Evolutionary conservation across 2,329 filamentous ascomycete genomes (phyloP).

Genomic region (Cercospora zeina): DNA sequence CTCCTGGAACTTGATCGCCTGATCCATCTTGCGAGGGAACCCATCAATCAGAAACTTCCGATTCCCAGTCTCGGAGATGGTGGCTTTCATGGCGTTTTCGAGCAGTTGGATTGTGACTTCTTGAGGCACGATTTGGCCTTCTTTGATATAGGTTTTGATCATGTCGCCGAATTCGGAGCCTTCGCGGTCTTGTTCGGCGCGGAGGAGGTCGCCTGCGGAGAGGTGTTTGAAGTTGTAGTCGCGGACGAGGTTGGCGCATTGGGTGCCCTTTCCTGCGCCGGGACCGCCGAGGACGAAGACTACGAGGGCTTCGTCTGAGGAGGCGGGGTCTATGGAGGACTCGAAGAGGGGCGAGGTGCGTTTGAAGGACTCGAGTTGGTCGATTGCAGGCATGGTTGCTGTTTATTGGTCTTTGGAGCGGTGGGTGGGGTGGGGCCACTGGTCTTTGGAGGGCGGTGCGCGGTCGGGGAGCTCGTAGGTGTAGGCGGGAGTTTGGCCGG

Average conservation of each 20-base stretch:
- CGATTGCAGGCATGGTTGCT: conserved; percentile 55
- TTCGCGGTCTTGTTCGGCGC: conserved; percentile 84
- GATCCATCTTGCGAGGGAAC: conserved; percentile 96
- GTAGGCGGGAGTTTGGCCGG: conserved; percentile 34
- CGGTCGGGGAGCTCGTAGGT: conserved; percentile 36
- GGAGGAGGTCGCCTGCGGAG: conserved; percentile 87
- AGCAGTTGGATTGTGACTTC: conserved; percentile 92
- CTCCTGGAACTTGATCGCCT: conserved; percentile 90
- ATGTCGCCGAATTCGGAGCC: conserved; percentile 88
- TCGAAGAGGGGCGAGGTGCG: conserved; percentile 74
- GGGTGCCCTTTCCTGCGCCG: conserved; percentile 93
- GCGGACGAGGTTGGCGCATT: conserved; percentile 82
- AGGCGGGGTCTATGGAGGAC: conserved; percentile 42
- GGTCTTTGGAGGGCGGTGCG: conserved; percentile 33
- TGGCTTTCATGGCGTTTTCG: conserved; percentile 84
- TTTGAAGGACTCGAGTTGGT: conserved; percentile 61
- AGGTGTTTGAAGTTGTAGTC: conserved; percentile 92
- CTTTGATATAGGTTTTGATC: conserved; percentile 90
- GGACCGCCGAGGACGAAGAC: conserved; percentile 95
- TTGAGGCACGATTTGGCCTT: conserved; percentile 97
- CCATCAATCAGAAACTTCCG: conserved; percentile 76
- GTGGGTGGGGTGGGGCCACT: conserved; percentile 35
- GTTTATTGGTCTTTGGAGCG: conserved; percentile 39
- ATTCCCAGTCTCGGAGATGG: conserved; percentile 60
- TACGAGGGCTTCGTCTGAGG: conserved; percentile 70